phyloP scores from a whole-genome alignment of 306 rosid genomes.

The Phaseolus lunatus region DNA sequence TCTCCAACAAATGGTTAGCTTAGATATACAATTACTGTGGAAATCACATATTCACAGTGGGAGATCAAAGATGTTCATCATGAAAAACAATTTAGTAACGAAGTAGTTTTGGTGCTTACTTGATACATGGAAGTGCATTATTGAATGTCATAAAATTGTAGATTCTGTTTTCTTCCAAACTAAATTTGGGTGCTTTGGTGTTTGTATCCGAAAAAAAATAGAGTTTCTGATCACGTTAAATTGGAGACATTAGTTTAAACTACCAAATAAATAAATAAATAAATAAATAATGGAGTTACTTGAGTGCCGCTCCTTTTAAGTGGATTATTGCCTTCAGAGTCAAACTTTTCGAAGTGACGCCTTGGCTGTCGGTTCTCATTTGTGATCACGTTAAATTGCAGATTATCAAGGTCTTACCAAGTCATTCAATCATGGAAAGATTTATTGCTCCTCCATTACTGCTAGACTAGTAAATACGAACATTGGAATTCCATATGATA shows the following conservation, averaged over 20 bases:
- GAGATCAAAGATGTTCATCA: not conserved
- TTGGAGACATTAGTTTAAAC: constrained; percentile 36
- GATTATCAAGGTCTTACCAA: constrained; percentile 97
- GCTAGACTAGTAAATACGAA: constrained; percentile 90
- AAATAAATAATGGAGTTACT: constrained; percentile 16
- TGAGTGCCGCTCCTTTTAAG: constrained; percentile 17
- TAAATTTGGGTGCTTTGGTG: not conserved
- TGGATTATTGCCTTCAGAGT: constrained; percentile 25
- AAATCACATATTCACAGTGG: not conserved
- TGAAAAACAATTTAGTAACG: not conserved
- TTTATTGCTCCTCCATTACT: constrained; percentile 84
- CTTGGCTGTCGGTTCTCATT: constrained; percentile 38
- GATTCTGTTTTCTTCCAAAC: constrained; percentile 15
- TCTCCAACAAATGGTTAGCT: constrained; percentile 14
- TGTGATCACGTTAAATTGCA: constrained; percentile 49
- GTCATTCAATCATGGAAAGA: constrained; percentile 91
- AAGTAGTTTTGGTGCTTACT: constrained; percentile 20
- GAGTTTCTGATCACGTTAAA: constrained; percentile 32
- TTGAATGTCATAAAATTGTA: constrained; percentile 13
- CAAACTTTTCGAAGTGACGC: constrained; percentile 30
- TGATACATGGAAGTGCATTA: not conserved
- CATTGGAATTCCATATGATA: constrained; percentile 89
- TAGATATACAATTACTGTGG: not conserved
- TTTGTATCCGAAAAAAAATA: not conserved
- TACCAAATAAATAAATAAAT: constrained; percentile 31